Conservation (phyloP, 148 eudicot genomes). For the Agrostemma githago region DNA sequence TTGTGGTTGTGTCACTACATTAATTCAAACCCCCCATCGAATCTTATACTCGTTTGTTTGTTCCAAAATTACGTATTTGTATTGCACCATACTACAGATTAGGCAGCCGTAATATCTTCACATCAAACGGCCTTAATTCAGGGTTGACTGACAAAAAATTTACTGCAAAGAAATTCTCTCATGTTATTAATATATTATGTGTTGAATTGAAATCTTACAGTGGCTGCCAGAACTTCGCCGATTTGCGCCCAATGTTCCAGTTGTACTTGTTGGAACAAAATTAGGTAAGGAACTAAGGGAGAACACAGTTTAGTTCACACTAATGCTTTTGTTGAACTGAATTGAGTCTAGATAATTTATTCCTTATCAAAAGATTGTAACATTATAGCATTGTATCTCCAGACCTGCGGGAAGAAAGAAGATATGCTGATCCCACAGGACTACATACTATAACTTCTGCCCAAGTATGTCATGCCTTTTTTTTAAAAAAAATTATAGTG, state of each 20-base stretch:
- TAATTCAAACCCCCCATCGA: neutral
- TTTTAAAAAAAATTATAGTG: neutral
- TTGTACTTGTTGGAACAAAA: constrained; percentile 97
- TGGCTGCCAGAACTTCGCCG: constrained; percentile 99
- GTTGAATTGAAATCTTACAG: constrained; percentile 34
- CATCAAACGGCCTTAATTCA: neutral
- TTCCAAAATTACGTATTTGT: neutral
- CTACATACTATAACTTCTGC: constrained; percentile 60
- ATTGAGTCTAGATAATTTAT: neutral
- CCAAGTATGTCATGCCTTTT: constrained; percentile 46
- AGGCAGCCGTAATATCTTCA: neutral
- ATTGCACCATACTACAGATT: neutral
- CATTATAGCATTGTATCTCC: constrained; percentile 10
- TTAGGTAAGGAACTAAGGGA: constrained; percentile 63
- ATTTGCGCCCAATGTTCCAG: constrained; percentile 91
- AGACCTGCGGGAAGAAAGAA: constrained; percentile 89
- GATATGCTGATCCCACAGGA: constrained; percentile 75
- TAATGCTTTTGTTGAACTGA: neutral
- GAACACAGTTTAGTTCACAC: neutral
- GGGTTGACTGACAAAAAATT: neutral
- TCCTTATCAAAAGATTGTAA: neutral
- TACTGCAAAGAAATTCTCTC: neutral
- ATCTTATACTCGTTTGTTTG: neutral
- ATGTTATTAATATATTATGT: constrained; percentile 4
- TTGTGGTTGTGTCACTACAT: neutral